Evolutionary conservation across 805 yeast genomes (phyloP).

Genomic region (Peterozyma toletana): DNA sequence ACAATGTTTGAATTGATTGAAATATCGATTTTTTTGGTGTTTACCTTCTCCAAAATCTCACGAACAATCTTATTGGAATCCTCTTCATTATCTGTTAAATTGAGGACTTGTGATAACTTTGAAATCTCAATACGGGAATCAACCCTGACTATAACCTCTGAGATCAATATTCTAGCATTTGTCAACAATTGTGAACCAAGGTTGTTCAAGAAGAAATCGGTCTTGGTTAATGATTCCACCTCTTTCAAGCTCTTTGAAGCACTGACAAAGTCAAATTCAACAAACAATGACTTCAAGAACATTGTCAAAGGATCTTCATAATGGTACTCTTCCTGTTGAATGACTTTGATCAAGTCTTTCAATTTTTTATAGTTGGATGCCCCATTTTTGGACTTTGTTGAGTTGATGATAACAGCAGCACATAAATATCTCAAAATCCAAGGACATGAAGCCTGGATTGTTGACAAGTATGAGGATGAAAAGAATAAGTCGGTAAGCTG

Average conservation of each 20-base stretch:
- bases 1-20: slow-evolving; percentile 22
- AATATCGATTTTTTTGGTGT: slow-evolving; percentile 44
- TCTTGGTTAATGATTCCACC: slow-evolving; percentile 37
- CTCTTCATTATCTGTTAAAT: slow-evolving; percentile 30
- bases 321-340: slow-evolving; percentile 58
- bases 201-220: slow-evolving; percentile 50
- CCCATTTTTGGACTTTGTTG: slow-evolving; percentile 25
- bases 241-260: slow-evolving; percentile 41
- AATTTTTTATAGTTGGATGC: slow-evolving; percentile 37
- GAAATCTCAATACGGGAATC: slow-evolving; percentile 41
- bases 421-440: slow-evolving; percentile 63
- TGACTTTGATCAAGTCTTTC: slow-evolving; percentile 49
- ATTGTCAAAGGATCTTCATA: slow-evolving; percentile 58
- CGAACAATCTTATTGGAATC: slow-evolving; percentile 46
- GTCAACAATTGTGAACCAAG: slow-evolving; percentile 33
- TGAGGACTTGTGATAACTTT: slow-evolving; percentile 35
- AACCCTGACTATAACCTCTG: slow-evolving; percentile 48
- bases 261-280: slow-evolving; percentile 50
- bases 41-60: slow-evolving; percentile 44
- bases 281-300: slow-evolving; percentile 46
- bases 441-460: slow-evolving; percentile 67
- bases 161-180: slow-evolving; percentile 41
- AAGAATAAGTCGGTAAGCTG: slow-evolving; percentile 50
- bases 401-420: slow-evolving; percentile 42
- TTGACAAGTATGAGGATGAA: slow-evolving; percentile 51